Base-by-base conservation (phyloP, 805 yeast species). In the Lipomyces sp. region DNA sequence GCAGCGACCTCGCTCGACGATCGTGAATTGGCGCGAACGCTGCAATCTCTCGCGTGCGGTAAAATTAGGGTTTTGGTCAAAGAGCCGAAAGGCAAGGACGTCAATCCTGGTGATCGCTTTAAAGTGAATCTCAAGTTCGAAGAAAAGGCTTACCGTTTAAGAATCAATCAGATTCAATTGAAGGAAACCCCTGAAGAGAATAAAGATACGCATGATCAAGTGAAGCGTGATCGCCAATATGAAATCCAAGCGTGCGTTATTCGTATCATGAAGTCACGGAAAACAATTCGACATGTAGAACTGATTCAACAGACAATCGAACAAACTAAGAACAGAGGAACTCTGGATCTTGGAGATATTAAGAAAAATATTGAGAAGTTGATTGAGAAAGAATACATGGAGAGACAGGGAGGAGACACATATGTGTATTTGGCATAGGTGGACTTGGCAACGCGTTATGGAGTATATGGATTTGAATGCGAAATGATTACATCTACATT, bases 241-340 rank as follows among this genome's bases (percentile, higher is more conserved):
- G 79, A 77, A 64, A 71, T 75, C 35, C 78, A 75, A 62, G 79
- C 78, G 8, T 73, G 76, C 1, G 68, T 76, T 10, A 66, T 74
- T n/a, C 70, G 79, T 2, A 70, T 76, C 53, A 74, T 77, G 77
- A 77, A 77, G 69, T 63, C 75, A 10, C 59, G 71, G 7, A 67
- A 71, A 62, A 59, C 61, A 30, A 53, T 76, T 45, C 59, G 60
- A 18, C 78, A 77, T 56, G 67, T 60, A 7, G 77, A 76, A 29
- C 71, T 77, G 2, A 69, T 76, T 5, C 69, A 64, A 57, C 69
- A 73, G 66, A 71, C 72, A 1, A 69, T 75, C 37, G 74, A 73
- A 10, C 67, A 63, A 57, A 73, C 75, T n/a, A 72, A 74, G 65
- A 63, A 57, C n/a, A 65, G 78, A 24, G 79, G 79, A 10, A 63